Conservation (phyloP, 495 filamentous ascomycete genomes). For the Penicillium canariense region DNA sequence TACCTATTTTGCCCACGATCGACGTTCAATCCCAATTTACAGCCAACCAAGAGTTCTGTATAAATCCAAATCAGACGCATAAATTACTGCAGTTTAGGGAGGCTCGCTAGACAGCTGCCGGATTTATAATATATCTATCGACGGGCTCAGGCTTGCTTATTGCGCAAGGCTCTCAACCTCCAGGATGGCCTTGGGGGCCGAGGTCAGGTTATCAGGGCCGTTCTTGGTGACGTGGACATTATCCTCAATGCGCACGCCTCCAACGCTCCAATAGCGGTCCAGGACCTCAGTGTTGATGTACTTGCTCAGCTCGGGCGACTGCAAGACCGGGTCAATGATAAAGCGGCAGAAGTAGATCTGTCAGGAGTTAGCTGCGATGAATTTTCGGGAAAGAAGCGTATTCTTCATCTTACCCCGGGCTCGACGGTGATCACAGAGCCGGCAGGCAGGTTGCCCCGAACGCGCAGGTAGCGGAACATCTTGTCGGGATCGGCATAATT, state of each 20-base stretch:
- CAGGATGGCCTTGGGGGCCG: slow-evolving; percentile 66
- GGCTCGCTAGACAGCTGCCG: neutral
- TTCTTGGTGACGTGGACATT: slow-evolving; percentile 74
- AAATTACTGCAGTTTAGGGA: neutral
- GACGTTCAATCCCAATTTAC: neutral
- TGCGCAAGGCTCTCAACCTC: slow-evolving; percentile 59
- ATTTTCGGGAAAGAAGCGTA: neutral
- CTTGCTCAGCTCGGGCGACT: slow-evolving; percentile 63
- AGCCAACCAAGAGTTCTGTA: neutral
- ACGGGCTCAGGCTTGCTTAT: neutral
- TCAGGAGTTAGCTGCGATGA: slow-evolving; percentile 4
- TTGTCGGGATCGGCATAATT: slow-evolving; percentile 81
- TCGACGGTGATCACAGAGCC: slow-evolving; percentile 87
- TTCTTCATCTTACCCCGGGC: slow-evolving; percentile 63
- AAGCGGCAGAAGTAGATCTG: slow-evolving; percentile 89
- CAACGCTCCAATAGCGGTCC: slow-evolving; percentile 84
- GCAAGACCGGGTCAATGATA: slow-evolving; percentile 81
- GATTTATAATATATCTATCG: neutral
- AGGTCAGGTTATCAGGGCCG: slow-evolving; percentile 79
- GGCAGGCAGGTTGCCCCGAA: slow-evolving; percentile 71
- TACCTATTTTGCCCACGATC: neutral
- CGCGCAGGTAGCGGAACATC: slow-evolving; percentile 82
- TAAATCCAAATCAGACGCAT: neutral
- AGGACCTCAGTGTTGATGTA: slow-evolving; percentile 74
- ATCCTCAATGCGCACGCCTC: slow-evolving; percentile 77